Percentiles rank a stretch among this genome's conserved stretches.
These are phyloP conservation scores for barley (Hordeum vulgare) DNA, from an alignment of 176 grass and related monocot genomes.

Conservation along the genomic window DNA sequence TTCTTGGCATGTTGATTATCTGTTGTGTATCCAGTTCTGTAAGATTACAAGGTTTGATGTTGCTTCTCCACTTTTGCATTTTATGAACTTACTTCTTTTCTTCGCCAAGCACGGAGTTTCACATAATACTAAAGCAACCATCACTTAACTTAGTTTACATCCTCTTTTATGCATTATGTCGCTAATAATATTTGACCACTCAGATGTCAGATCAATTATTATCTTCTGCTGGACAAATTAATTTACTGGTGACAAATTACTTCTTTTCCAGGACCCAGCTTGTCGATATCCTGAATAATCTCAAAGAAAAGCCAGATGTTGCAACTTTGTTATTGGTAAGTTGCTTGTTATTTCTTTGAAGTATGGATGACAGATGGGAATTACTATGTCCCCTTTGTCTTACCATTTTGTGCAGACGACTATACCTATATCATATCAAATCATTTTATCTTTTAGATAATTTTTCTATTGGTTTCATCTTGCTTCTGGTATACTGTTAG, in stretches of 20 bases:
- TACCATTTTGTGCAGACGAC: background rate
- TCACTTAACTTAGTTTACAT: slow-evolving; percentile 17
- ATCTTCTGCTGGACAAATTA: background rate
- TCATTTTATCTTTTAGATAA: background rate
- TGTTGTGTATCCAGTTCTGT: slow-evolving; percentile 98
- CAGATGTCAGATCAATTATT: background rate
- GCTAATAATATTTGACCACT: background rate
- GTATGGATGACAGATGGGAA: slow-evolving; percentile 13
- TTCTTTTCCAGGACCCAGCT: slow-evolving; percentile 77
- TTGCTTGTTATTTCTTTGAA: slow-evolving; percentile 29
- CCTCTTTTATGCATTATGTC: slow-evolving; percentile 4
- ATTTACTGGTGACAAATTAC: slow-evolving; percentile 11
- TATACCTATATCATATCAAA: background rate
- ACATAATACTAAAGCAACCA: background rate
- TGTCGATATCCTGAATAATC: slow-evolving; percentile 91
- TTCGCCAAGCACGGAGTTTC: background rate
- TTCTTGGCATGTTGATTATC: slow-evolving; percentile 95
- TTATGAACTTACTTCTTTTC: background rate
- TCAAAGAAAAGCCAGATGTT: slow-evolving; percentile 98
- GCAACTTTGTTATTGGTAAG: slow-evolving; percentile 89
- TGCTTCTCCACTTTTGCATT: slow-evolving; percentile 4
- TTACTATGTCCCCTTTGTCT: slow-evolving; percentile 17
- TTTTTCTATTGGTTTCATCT: background rate
- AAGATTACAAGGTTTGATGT: slow-evolving; percentile 90
- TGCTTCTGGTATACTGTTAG: background rate